Evolutionary conservation across 495 filamentous ascomycete genomes (phyloP).

Genomic region (Chaetomium fimeti): DNA sequence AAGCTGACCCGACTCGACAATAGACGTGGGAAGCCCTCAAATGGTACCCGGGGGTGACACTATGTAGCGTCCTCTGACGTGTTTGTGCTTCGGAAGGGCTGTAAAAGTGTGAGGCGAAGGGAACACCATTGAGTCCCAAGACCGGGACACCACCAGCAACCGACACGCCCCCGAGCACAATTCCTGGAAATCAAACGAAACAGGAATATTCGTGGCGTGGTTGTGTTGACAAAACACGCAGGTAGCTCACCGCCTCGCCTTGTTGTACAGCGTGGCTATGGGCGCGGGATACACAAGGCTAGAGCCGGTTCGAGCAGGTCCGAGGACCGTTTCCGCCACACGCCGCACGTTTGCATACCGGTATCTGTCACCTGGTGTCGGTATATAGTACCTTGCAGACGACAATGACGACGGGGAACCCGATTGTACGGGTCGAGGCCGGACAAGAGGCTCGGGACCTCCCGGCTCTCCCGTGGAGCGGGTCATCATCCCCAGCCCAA

Average conservation of each 20-base stretch:
- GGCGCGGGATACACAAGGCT: not conserved
- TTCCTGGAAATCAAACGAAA: conserved; percentile 7
- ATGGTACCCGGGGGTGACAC: not conserved
- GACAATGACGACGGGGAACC: not conserved
- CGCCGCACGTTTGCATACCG: not conserved
- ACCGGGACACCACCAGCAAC: not conserved
- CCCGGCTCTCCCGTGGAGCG: not conserved
- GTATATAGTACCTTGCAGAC: not conserved
- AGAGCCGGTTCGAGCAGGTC: not conserved
- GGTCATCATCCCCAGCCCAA: not conserved
- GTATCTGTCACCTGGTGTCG: not conserved
- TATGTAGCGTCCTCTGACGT: not conserved
- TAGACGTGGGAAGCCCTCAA: not conserved
- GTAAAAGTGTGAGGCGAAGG: not conserved
- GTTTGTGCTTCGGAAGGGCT: not conserved
- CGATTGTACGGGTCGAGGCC: not conserved
- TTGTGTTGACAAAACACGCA: no score
- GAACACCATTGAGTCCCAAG: not conserved
- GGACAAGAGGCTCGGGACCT: not conserved
- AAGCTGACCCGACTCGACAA: not conserved
- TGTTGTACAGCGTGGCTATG: not conserved
- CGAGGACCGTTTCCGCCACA: not conserved
- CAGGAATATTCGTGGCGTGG: not conserved
- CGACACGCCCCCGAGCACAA: not conserved
- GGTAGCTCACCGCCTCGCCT: not conserved